Base-by-base conservation (phyloP, 164 flowering plant genomes). In the Vitis labrusca region DNA sequence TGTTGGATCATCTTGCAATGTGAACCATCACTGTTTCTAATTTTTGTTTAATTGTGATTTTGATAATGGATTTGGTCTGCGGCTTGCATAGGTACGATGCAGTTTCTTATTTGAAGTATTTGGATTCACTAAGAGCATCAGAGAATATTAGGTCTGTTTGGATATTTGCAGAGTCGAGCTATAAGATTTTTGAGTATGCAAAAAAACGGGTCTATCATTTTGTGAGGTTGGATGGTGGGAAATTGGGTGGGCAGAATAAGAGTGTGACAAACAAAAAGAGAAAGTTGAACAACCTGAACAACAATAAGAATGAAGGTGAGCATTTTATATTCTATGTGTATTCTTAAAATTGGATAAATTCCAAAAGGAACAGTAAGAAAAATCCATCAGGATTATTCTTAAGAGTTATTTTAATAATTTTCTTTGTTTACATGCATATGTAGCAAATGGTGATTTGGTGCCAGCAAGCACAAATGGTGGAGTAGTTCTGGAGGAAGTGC, bases 91-190 rank as follows among this genome's bases (percentile, higher is more conserved):
- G 99, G 82, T 96, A 93, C 69, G 99, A 96, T 85, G 96, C 97
- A 1, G 97, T 93, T 74, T 87, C 92, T 71, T 96, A 77, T 79
- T 81, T 96, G 89, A 96, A 91, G 90, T 93, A 92, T 77, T 85
- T 96, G 84, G 97, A 96, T 79, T 86, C 95, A 5, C 80, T 96
- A 60, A 89, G 99, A 80, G 98, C 86, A 59, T 90, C 99, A 7
- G 99, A 93, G 85, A 95, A 97, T 67, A 86, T 90, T 75, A 81
- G 94, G 15, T 96, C 99, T 60, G 91, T 96, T 55, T 96, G 99
- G 99, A 89, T 93, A 65, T 93, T 96, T 78, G 95, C 98, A 8
- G 97, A 93, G 76, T 86, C 98, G 3, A 93, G 98, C 73, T 85
- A 90, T 78, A 96, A 96, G 87, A 92, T 93, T 67, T 96, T 96